phyloP scores from a whole-genome alignment of 2,329 filamentous ascomycete genomes.

The Diaporthe capsici region DNA sequence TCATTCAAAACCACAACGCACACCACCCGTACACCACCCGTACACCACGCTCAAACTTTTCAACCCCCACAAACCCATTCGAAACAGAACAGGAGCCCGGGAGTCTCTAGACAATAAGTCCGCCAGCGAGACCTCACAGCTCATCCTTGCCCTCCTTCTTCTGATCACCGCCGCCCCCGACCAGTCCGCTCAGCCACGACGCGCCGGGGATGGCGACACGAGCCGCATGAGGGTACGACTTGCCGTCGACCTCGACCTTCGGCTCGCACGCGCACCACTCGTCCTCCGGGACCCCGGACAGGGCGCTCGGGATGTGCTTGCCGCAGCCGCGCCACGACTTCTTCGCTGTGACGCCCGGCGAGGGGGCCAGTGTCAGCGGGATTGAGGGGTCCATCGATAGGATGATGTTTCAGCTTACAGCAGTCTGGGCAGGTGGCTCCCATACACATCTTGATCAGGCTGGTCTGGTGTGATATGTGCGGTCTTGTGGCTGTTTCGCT shows the following conservation, averaged over 20 bases:
- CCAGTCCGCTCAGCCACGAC: slow-evolving; percentile 52
- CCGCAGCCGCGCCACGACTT: slow-evolving; percentile 66
- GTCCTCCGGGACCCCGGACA: slow-evolving; percentile 58
- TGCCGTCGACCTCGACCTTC: slow-evolving; percentile 58
- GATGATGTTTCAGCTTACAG: slow-evolving; percentile 51
- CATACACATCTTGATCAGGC: slow-evolving; percentile 55
- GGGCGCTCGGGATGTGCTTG: slow-evolving; percentile 60
- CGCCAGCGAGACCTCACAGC: slow-evolving; percentile 15
- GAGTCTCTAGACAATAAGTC: fast-evolving
- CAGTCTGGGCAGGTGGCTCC: slow-evolving; percentile 57
- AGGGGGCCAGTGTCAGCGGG: slow-evolving; percentile 1
- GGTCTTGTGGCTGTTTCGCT: neutral
- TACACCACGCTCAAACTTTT: neutral
- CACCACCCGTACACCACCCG: slow-evolving; percentile 1
- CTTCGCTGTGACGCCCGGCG: slow-evolving; percentile 54
- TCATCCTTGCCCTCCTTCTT: slow-evolving; percentile 42
- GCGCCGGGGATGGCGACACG: slow-evolving; percentile 54
- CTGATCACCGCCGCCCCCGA: slow-evolving; percentile 24
- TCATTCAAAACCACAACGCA: neutral
- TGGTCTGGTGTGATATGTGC: neutral
- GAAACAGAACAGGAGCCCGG: neutral
- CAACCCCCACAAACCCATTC: neutral
- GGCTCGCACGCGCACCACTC: slow-evolving; percentile 65
- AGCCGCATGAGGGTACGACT: slow-evolving; percentile 60
- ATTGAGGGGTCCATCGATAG: neutral